Evolutionary conservation across 306 rosid species (phyloP), one percentile per base, ranked within the genome.

Genomic region (Prunus kanzakura): DNA sequence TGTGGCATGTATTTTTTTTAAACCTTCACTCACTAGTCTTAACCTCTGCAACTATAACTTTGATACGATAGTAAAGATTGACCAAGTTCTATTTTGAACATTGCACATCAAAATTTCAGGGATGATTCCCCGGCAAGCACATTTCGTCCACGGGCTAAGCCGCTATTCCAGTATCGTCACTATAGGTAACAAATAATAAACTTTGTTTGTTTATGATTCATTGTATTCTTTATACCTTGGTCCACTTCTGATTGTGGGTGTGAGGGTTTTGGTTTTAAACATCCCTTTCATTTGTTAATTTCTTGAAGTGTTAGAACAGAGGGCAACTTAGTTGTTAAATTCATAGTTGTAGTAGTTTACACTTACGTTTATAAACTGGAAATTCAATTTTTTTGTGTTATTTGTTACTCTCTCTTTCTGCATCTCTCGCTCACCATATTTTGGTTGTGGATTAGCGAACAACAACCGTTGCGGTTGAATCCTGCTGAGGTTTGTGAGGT

Each of bases 401-500:
- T 38, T 6, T 38, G 43, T 38, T 38, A 38, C 43, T 49, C 54
- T 49, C 54, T 14, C 54, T 49, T 3, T 11, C 54, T 52, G 23
- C 8, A 52, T 51, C 58, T 74, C 58, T 84, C 61, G 52, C 75
- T 84, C 67, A 84, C 79, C 61, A 80, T 76, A 71, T 76, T 76
- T 83, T 84, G 83, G 76, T 58, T 87, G 82, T 82, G 81, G 71
- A 87, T 57, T 89, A 96, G 99, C 81, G 99, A 93, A 81, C 99
- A 96, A 82, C 99, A 96, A 71, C 98, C 99, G 84, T 82, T 96
- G 81, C 93, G 98, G 64, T 82, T 96, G 87, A 92, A 91, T 85
- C 98, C 98, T 80, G 91, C 93, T 43, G 99, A 96, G 93, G 99
- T 96, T 66, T 87, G 88, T 45, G 99, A 93, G 78, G 98, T 96